A percentile compares a stretch with the other conserved stretches of the same genome.
Evolutionary conservation across 1,139 yeast species (phyloP).

Genomic region (Blastobotrys ciferrii): DNA sequence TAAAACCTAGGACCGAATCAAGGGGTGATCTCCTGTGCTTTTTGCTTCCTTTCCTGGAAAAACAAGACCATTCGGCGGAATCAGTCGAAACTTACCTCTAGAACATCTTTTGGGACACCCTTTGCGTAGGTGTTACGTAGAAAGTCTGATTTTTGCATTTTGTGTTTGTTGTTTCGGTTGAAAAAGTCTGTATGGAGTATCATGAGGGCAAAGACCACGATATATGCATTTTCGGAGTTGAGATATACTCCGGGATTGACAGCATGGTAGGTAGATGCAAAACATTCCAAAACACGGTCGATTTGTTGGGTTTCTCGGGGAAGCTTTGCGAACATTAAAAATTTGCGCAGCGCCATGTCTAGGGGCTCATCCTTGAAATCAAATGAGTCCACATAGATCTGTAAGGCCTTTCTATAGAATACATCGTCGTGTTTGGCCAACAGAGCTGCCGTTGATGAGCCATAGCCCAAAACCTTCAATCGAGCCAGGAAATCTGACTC

Average conservation of each 20-base stretch:
- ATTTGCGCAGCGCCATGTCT: slow-evolving; percentile 59
- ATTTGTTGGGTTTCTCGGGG: slow-evolving; percentile 73
- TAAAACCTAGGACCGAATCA: too few species aligned
- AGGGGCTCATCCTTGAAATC: slow-evolving; percentile 53
- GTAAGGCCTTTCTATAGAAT: slow-evolving; percentile 41
- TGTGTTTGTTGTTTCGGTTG: slow-evolving; percentile 59
- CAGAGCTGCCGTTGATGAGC: slow-evolving; percentile 40
- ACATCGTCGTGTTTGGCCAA: slow-evolving; percentile 40
- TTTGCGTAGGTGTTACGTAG: slow-evolving; percentile 46
- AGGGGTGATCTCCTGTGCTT: too few species aligned
- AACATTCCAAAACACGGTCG: slow-evolving; percentile 57
- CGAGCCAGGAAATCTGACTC: slow-evolving; percentile 39
- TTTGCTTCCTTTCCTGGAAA: too few species aligned
- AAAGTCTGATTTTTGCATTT: slow-evolving; percentile 62
- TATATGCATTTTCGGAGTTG: slow-evolving; percentile 52
- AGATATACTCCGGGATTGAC: slow-evolving; percentile 42
- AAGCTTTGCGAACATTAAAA: slow-evolving; percentile 53
- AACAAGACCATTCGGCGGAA: too few species aligned
- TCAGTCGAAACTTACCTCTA: slow-evolving; percentile 34
- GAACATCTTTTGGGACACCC: slow-evolving; percentile 42
- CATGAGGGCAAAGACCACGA: slow-evolving; percentile 57
- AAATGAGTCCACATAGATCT: slow-evolving; percentile 41
- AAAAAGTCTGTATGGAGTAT: slow-evolving; percentile 70
- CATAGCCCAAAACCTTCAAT: slow-evolving; percentile 36
- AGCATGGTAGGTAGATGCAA: slow-evolving; percentile 48